Evolutionary conservation across 2,329 filamentous ascomycete genomes (phyloP).

Genomic region (Phialocephala subalpina): DNA sequence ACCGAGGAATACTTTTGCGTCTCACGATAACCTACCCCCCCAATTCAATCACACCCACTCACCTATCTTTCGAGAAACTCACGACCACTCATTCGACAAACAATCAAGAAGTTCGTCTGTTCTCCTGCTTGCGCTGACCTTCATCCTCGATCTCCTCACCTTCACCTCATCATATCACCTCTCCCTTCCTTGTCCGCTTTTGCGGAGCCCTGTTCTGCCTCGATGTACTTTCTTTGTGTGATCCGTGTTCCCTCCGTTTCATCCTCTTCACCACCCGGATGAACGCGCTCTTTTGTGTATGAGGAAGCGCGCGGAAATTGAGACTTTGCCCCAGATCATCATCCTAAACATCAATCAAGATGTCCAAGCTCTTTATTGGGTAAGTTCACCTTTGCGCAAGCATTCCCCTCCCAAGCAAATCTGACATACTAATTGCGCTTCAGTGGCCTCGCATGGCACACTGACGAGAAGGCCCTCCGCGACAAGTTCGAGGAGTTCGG

Average conservation of each 20-base stretch:
- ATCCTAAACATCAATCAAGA: constrained; percentile 54
- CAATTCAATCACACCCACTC: constrained; percentile 9
- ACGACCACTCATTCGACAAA: constrained; percentile 16
- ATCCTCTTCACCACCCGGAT: constrained; percentile 41
- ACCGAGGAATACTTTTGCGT: constrained; percentile 32
- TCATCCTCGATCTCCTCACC: constrained; percentile 29
- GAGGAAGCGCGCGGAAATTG: constrained; percentile 47
- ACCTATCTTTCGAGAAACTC: constrained; percentile 18
- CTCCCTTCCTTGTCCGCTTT: constrained; percentile 41
- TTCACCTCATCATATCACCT: constrained; percentile 37
- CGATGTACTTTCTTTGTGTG: constrained; percentile 47
- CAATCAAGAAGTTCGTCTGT: constrained; percentile 46
- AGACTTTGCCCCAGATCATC: constrained; percentile 47
- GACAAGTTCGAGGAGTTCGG: constrained; percentile 94
- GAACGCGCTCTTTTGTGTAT: constrained; percentile 44
- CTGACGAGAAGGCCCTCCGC: constrained; percentile 85
- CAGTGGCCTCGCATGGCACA: constrained; percentile 98
- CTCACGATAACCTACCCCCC: constrained; percentile 27
- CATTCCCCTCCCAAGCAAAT: constrained; percentile 4
- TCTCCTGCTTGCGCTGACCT: constrained; percentile 45
- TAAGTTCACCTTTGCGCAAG: constrained; percentile 55
- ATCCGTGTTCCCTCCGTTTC: constrained; percentile 42
- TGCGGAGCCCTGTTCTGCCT: constrained; percentile 45
- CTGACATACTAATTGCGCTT: constrained; percentile 26
- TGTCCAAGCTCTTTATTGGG: constrained; percentile 97